phyloP scores from a whole-genome alignment of 2,329 filamentous ascomycete species.

The Arachnopeziza araneosa region DNA sequence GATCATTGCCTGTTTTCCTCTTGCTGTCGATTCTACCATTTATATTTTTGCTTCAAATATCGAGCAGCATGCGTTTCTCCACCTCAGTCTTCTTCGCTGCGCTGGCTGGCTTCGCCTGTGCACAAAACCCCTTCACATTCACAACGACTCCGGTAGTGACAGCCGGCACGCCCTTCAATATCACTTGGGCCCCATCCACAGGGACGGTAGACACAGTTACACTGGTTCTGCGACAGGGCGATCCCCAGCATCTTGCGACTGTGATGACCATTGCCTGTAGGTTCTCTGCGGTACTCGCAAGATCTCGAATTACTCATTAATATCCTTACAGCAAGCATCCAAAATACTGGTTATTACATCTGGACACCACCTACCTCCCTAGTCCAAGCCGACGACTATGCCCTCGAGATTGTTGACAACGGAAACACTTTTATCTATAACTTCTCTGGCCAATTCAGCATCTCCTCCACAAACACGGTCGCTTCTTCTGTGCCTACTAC shows the following conservation, averaged over 20 bases:
- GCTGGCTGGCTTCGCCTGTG: conserved; percentile 9
- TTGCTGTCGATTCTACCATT: not conserved
- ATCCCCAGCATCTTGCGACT: conserved; percentile 9
- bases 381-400: conserved; percentile 15
- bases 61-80: conserved; percentile 22
- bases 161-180: conserved; percentile 21
- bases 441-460: conserved; percentile 25
- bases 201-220: conserved; percentile 16
- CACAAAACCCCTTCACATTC: conserved; percentile 23
- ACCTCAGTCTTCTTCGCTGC: conserved; percentile 11
- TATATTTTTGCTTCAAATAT: not conserved
- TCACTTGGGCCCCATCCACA: conserved; percentile 24
- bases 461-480: conserved; percentile 19
- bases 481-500: not conserved
- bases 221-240: conserved; percentile 18
- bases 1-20: not conserved
- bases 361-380: conserved; percentile 20
- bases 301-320: not conserved
- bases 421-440: conserved; percentile 18
- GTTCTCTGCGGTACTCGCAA: not conserved
- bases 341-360: conserved; percentile 19
- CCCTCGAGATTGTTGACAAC: conserved; percentile 25
- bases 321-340: conserved; percentile 11
- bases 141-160: conserved; percentile 14
- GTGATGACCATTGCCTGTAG: conserved; percentile 23